Evolutionary conservation across 805 yeast species (phyloP), one percentile per base, ranked within the genome.

Genomic region (Priceomyces medius): DNA sequence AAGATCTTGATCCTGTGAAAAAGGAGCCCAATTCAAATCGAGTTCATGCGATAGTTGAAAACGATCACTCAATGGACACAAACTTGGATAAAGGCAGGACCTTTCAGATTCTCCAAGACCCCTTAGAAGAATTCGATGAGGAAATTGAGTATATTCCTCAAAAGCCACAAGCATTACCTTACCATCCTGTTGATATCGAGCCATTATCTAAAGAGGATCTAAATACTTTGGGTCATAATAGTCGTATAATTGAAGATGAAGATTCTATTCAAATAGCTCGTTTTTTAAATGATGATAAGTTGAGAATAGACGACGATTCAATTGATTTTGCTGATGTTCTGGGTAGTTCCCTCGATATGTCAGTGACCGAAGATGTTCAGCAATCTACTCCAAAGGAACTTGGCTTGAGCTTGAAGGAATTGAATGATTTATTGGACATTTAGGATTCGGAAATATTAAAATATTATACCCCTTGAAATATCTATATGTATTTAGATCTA

Each of bases 131-230:
- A 26, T 21, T 7, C 23, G 72, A 66, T 19, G 61, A 61, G 31
- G 77, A 73, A 38, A 63, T 80, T n/a, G 86, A 81, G 46, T 54
- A 57, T 31, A 71, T 71, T 17, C 76, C 84, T 4, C 55, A 58
- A 17, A 55, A 53, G 26, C 59, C 57, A 20, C 60, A 59, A 2
- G 73, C 67, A 17, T 46, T 69, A 18, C 68, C 72, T 2, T 70
- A 74, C 44, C 54, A 63, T 4, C 83, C 84, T 19, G 49, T 62
- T 46, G 72, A 70, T 31, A 60, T 69, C 46, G 69, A 68, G n/a
- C 70, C 73, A 1, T 60, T 75, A 21, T 52, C 61, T 8, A 50
- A 56, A n/a, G 45, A 43, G 12, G 54, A 56, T 37, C 43, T 56
- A 43, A 35, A 49, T 18, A 37, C 58, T 41, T 47, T 65, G 62